Conservation (phyloP, 2,329 filamentous ascomycete species). For the Truncatella angustata region DNA sequence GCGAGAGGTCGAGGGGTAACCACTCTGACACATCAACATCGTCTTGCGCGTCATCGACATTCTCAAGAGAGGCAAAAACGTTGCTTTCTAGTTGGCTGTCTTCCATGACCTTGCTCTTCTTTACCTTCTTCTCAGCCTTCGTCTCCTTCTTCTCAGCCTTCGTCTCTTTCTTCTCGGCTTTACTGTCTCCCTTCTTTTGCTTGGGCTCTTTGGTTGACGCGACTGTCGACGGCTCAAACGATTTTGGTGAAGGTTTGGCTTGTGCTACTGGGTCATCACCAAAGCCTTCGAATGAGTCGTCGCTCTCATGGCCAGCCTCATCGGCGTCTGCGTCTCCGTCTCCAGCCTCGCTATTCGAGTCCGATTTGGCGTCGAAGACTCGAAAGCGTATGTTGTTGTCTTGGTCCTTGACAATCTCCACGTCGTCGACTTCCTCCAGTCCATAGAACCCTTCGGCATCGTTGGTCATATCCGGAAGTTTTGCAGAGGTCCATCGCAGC, state of each 20-base stretch:
- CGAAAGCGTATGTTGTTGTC: conserved; percentile 53
- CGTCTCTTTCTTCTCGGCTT: too few species aligned
- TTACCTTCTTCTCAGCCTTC: conserved; percentile 22
- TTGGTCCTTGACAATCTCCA: conserved; percentile 75
- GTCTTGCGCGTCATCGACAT: conserved; percentile 52
- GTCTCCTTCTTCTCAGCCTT: conserved; percentile 29
- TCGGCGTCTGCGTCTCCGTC: too few species aligned
- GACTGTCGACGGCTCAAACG: too few species aligned
- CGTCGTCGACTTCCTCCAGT: conserved; percentile 86
- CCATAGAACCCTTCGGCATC: conserved; percentile 94
- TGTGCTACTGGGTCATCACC: conserved; percentile 45
- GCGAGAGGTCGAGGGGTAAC: conserved; percentile 71
- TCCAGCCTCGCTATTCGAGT: conserved; percentile 17
- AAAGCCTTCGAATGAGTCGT: conserved; percentile 68
- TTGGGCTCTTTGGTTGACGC: too few species aligned
- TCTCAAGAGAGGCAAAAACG: conserved; percentile 55
- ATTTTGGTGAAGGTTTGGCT: conserved; percentile 5
- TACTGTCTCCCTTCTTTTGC: too few species aligned
- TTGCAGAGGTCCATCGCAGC: conserved; percentile 55
- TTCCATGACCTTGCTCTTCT: conserved; percentile 31
- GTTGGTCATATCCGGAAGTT: conserved; percentile 74
- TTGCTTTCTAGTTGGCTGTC: conserved; percentile 43
- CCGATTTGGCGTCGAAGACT: conserved; percentile 14
- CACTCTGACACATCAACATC: conserved; percentile 76
- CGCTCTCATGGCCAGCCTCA: conserved; percentile 52